Conservation (phyloP, 1,284 basidiomycete genomes). For the Taiwanofungus camphoratus region DNA sequence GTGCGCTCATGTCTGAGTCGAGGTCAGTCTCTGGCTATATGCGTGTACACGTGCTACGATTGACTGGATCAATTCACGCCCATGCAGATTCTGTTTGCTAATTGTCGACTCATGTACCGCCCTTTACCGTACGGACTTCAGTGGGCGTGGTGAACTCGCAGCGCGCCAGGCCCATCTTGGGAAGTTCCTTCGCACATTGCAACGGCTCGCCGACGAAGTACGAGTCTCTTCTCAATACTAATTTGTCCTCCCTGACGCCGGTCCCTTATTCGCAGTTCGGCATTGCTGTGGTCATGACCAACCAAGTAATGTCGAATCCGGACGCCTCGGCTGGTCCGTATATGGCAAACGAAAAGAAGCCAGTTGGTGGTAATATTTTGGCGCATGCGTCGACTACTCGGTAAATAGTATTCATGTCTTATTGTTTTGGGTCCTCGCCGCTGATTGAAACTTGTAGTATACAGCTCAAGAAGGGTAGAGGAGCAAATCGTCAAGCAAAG, state of each 20-base stretch:
- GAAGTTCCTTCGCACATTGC: constrained; percentile 90
- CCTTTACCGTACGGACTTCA: constrained; percentile 94
- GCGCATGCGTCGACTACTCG: constrained; percentile 94
- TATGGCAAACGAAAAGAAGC: constrained; percentile 91
- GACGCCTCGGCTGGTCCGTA: constrained; percentile 91
- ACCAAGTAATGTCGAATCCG: constrained; percentile 98
- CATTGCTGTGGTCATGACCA: constrained; percentile 95
- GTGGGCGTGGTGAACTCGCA: constrained; percentile 91
- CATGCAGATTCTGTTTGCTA: constrained; percentile 83
- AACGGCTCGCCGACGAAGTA: constrained; percentile 95
- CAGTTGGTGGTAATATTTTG: constrained; percentile 95
- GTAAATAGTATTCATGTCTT: constrained; percentile 31
- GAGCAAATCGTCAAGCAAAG: constrained; percentile 91
- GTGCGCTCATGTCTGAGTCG: constrained; percentile 96
- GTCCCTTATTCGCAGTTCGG: constrained; percentile 64
- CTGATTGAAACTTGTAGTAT: constrained; percentile 41
- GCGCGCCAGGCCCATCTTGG: constrained; percentile 97
- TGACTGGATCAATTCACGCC: neutral
- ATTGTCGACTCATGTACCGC: constrained; percentile 98
- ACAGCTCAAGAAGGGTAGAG: constrained; percentile 91
- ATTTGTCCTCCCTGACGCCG: constrained; percentile 2
- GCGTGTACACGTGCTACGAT: constrained; percentile 9
- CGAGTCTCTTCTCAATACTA: constrained; percentile 12
- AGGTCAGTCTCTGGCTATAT: constrained; percentile 47
- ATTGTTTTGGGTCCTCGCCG: neutral